Conservation (phyloP, 2,329 filamentous ascomycete genomes). For the Colletotrichum ledebouriae region DNA sequence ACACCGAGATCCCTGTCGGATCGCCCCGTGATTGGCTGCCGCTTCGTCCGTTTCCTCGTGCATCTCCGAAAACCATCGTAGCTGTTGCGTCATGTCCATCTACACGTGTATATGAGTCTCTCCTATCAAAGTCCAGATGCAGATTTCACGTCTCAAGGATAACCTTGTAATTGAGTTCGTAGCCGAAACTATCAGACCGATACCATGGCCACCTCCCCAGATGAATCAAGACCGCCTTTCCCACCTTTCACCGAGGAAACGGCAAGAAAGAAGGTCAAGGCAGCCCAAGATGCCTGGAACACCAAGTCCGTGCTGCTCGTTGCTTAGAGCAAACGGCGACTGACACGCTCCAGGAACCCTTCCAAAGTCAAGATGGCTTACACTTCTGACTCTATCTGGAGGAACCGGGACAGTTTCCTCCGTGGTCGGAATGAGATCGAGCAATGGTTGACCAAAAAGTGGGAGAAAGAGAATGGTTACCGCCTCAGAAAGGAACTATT, state of each 20-base stretch:
- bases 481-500: slow-evolving; percentile 87
- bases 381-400: slow-evolving; percentile 82
- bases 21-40: slow-evolving; percentile 28
- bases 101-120: not conserved
- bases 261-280: slow-evolving; percentile 83
- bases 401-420: slow-evolving; percentile 80
- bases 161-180: not conserved
- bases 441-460: slow-evolving; percentile 78
- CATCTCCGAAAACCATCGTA: not conserved
- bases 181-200: not conserved
- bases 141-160: not conserved
- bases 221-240: slow-evolving; percentile 56
- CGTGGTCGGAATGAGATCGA: slow-evolving; percentile 76
- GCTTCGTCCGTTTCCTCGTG: not conserved
- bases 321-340: not conserved
- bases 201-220: slow-evolving; percentile 25
- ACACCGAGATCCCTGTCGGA: slow-evolving; percentile 10
- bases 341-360: slow-evolving; percentile 67
- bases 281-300: slow-evolving; percentile 88
- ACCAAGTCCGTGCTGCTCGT: slow-evolving; percentile 66
- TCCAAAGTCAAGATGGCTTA: slow-evolving; percentile 77
- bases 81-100: not conserved
- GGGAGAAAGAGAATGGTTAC: slow-evolving; percentile 79
- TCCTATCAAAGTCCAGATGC: not conserved
- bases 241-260: slow-evolving; percentile 82